A percentile compares a stretch with the other conserved stretches of the same genome.
phyloP scores from a whole-genome alignment of 2,329 filamentous ascomycete species.

The Pestalotiopsis sp. region DNA sequence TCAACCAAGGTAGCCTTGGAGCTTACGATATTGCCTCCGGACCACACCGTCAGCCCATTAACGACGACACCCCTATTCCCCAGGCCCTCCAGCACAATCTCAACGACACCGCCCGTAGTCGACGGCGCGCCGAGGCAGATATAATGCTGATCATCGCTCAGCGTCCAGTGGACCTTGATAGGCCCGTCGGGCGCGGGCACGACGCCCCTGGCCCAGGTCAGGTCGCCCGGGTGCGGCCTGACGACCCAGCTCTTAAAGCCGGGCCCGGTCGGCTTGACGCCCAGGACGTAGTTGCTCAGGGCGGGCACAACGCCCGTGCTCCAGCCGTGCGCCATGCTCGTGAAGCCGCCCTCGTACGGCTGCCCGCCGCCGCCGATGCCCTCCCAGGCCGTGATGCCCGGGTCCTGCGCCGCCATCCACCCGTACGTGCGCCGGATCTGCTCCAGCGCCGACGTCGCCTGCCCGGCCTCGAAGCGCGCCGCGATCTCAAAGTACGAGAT shows the following conservation, averaged over 20 bases:
- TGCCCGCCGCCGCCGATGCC: slow-evolving; percentile 46
- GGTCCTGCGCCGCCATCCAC: slow-evolving; percentile 52
- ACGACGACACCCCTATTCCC: not conserved
- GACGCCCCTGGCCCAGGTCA: slow-evolving; percentile 46
- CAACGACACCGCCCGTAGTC: slow-evolving; percentile 31
- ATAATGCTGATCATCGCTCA: slow-evolving; percentile 20
- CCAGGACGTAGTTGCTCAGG: slow-evolving; percentile 48
- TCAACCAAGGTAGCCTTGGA: slow-evolving; percentile 7
- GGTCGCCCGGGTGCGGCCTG: slow-evolving; percentile 35
- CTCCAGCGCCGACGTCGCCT: slow-evolving; percentile 41
- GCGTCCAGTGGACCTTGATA: slow-evolving; percentile 42
- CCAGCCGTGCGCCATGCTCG: slow-evolving; percentile 55
- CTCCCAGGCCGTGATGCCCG: slow-evolving; percentile 52
- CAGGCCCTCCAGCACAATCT: slow-evolving; percentile 18
- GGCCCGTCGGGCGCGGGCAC: slow-evolving; percentile 44
- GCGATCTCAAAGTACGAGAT: slow-evolving; percentile 55
- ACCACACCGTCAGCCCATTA: slow-evolving; percentile 11
- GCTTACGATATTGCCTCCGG: not conserved
- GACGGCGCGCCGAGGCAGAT: slow-evolving; percentile 35
- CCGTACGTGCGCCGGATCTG: slow-evolving; percentile 50
- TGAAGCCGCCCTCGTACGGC: slow-evolving; percentile 49
- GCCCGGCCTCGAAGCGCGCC: slow-evolving; percentile 45
- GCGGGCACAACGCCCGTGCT: slow-evolving; percentile 52
- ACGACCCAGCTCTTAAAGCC: slow-evolving; percentile 47
- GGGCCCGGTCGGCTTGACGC: slow-evolving; percentile 44